A percentile compares a stretch with the other conserved stretches of the same genome.
These are phyloP conservation scores for Cyclocybe aegerita DNA, from an alignment of 768 basidiomycete genomes.

Conservation along the genomic window DNA sequence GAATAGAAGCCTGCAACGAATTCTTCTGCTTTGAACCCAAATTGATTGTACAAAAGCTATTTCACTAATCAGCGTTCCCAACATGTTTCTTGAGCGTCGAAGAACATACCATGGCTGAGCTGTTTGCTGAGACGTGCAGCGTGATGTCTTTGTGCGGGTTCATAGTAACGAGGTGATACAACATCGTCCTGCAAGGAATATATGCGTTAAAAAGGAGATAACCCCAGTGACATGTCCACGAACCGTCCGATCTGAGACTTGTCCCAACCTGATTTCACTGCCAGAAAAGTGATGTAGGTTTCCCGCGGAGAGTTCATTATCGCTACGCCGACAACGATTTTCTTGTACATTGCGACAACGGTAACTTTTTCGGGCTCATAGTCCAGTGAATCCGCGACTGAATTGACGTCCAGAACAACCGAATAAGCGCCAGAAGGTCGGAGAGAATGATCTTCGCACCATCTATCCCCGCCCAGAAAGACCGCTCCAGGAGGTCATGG, in stretches of 20 bases:
- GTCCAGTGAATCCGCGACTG: slow-evolving; percentile 71
- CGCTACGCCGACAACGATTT: slow-evolving; percentile 70
- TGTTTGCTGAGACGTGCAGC: slow-evolving; percentile 80
- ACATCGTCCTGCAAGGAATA: slow-evolving; percentile 55
- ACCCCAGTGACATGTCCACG: slow-evolving; percentile 2
- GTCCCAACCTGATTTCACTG: slow-evolving; percentile 80
- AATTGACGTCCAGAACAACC: neutral
- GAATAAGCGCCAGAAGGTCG: neutral
- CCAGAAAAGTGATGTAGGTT: slow-evolving; percentile 82
- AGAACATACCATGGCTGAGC: slow-evolving; percentile 67
- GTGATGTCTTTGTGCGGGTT: slow-evolving; percentile 79
- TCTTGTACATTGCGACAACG: slow-evolving; percentile 71
- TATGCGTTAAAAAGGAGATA: slow-evolving; percentile 6
- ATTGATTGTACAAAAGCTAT: slow-evolving; percentile 79
- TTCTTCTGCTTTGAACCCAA: slow-evolving; percentile 87
- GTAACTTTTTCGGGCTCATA: slow-evolving; percentile 72
- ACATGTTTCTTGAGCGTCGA: neutral
- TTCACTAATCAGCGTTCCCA: neutral
- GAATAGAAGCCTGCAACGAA: slow-evolving; percentile 83
- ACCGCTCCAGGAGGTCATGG: slow-evolving; percentile 64
- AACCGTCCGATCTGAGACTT: slow-evolving; percentile 78
- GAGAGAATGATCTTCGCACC: slow-evolving; percentile 38
- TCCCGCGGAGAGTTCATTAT: slow-evolving; percentile 78
- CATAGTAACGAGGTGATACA: slow-evolving; percentile 70
- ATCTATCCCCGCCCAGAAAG: slow-evolving; percentile 79